Conservation (phyloP, 2,329 filamentous ascomycete species). For the Fusarium pseudonygamai region DNA sequence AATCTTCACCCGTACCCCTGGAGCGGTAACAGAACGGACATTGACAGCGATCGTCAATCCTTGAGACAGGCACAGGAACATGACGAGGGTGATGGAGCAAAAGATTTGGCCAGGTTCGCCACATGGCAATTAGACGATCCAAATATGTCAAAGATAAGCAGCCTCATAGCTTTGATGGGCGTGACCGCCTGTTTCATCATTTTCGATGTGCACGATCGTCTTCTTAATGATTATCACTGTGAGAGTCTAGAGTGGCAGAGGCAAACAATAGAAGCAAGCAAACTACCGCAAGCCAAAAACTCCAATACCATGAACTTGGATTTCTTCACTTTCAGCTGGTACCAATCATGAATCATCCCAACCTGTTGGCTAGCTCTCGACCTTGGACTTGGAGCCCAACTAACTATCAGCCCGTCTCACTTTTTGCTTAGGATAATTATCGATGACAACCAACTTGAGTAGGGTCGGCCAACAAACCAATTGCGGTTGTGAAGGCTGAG, state of each 20-base stretch:
- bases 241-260: not conserved
- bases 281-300: slow-evolving; percentile 4
- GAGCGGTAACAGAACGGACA: slow-evolving; percentile 11
- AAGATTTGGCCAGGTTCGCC: slow-evolving; percentile 29
- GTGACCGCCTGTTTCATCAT: slow-evolving; percentile 37
- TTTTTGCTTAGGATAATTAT: not conserved
- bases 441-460: not conserved
- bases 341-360: slow-evolving; percentile 11
- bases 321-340: slow-evolving; percentile 12
- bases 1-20: slow-evolving; percentile 17
- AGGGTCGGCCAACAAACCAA: slow-evolving; percentile 5
- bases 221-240: not conserved
- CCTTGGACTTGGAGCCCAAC: not conserved
- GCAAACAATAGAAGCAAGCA: not conserved
- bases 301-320: slow-evolving; percentile 24
- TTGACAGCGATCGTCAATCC: slow-evolving; percentile 15
- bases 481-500: slow-evolving; percentile 14
- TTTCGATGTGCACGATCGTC: slow-evolving; percentile 15
- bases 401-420: not conserved
- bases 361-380: slow-evolving; percentile 6
- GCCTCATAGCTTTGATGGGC: slow-evolving; percentile 4
- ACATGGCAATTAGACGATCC: slow-evolving; percentile 32
- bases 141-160: slow-evolving; percentile 34
- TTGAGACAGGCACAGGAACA: slow-evolving; percentile 31
- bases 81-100: not conserved